Evolutionary conservation across 75 land plant genomes (phyloP).

Genomic region (Adiantum capillusveneris): DNA sequence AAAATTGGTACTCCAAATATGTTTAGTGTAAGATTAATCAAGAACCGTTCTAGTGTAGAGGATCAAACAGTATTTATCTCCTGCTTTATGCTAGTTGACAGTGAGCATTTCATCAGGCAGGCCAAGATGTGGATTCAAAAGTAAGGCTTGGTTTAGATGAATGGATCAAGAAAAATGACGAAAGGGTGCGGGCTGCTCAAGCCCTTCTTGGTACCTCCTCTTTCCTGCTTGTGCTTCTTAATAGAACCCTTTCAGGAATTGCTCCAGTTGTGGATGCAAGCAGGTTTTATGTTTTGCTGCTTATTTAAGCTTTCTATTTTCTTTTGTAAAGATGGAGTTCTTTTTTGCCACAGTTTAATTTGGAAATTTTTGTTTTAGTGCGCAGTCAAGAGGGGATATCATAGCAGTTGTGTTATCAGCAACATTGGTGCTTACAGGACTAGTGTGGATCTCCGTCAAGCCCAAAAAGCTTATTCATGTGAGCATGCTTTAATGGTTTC

Average conservation of each 20-base stretch:
- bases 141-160: constrained; percentile 26
- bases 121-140: neutral
- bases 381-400: constrained; percentile 90
- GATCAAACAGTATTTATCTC: too few species aligned
- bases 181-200: constrained; percentile 46
- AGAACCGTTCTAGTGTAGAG: too few species aligned
- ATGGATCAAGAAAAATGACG: constrained; percentile 68
- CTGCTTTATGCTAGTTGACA: too few species aligned
- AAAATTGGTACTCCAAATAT: too few species aligned
- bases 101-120: neutral
- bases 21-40: too few species aligned
- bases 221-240: constrained; percentile 57
- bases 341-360: too few species aligned
- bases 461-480: constrained; percentile 64
- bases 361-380: too few species aligned
- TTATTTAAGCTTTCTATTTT: too few species aligned
- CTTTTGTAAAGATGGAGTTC: too few species aligned
- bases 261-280: constrained; percentile 89
- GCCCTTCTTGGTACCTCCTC: constrained; percentile 52
- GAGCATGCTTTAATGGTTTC: constrained; percentile 13
- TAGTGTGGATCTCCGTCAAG: constrained; percentile 85
- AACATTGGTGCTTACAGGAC: constrained; percentile 67
- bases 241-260: constrained; percentile 70
- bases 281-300: too few species aligned
- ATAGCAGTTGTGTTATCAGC: constrained; percentile 78